These are phyloP conservation scores for Curvularia lunata DNA, from an alignment of 2,329 filamentous ascomycete genomes.

Conservation along the genomic window DNA sequence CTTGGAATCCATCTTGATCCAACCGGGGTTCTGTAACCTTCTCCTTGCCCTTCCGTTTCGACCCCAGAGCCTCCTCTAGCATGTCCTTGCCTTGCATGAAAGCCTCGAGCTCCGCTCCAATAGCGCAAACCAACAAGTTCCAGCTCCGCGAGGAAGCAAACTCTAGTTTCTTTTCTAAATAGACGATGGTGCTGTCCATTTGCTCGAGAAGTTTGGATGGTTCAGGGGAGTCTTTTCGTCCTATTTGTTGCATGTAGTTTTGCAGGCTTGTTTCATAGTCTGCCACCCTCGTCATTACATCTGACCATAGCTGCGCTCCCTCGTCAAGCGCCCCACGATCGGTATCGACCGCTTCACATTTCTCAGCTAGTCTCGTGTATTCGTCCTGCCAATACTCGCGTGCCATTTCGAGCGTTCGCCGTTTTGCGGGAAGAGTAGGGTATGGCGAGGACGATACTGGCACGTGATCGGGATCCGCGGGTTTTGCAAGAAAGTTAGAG, in stretches of 20 bases:
- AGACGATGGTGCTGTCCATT: constrained; percentile 63
- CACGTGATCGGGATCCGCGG: constrained; percentile 52
- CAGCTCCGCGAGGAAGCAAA: constrained; percentile 68
- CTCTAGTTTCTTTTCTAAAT: constrained; percentile 62
- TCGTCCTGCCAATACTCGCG: constrained; percentile 74
- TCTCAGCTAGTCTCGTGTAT: constrained; percentile 61
- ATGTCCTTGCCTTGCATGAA: constrained; percentile 67
- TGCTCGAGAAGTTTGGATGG: constrained; percentile 41
- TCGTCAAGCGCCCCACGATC: constrained; percentile 71
- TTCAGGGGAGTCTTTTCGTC: constrained; percentile 25
- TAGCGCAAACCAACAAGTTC: constrained; percentile 76
- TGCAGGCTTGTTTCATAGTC: constrained; percentile 70
- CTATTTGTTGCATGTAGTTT: constrained; percentile 56
- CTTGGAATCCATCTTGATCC: constrained; percentile 25
- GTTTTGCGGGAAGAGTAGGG: constrained; percentile 65
- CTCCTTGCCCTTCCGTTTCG: constrained; percentile 37
- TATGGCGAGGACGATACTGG: constrained; percentile 56
- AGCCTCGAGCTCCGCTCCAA: constrained; percentile 75
- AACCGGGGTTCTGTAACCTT: constrained; percentile 32
- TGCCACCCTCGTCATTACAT: constrained; percentile 64
- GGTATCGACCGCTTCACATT: constrained; percentile 62
- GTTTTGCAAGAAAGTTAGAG: constrained; percentile 63
- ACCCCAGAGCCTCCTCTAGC: constrained; percentile 53
- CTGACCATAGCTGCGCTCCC: constrained; percentile 70
- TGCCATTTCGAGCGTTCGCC: constrained; percentile 73